Percentiles rank a stretch among this genome's conserved stretches.
These are phyloP conservation scores for Sesbania bispinosa DNA, from an alignment of 306 rosid species.

Conservation along the genomic window DNA sequence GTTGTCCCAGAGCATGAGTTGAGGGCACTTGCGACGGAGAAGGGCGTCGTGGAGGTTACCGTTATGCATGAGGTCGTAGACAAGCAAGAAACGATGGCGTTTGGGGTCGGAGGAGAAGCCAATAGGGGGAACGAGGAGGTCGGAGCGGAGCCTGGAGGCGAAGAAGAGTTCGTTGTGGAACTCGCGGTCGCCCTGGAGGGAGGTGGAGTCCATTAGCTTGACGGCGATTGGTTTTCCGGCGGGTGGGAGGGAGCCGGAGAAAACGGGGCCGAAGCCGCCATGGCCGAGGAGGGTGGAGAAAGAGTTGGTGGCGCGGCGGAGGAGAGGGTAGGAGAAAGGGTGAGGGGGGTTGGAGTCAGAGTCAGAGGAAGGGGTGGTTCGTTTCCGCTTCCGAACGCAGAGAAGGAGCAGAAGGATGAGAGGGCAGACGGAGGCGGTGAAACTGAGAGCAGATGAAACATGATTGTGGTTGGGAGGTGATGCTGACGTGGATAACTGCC, in stretches of 20 bases:
- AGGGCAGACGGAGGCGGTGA: conserved; percentile 41
- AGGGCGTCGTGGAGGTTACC: conserved; percentile 87
- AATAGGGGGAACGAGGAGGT: conserved; percentile 43
- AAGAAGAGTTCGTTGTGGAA: conserved; percentile 91
- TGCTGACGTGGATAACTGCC: conserved; percentile 30
- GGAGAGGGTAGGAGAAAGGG: conserved; percentile 62
- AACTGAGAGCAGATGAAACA: no score
- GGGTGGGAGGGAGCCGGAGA: conserved; percentile 49
- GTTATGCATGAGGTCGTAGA: conserved; percentile 66
- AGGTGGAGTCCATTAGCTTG: conserved; percentile 80
- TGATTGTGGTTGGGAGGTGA: background rate
- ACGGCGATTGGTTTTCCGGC: conserved; percentile 61
- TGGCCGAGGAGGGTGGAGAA: conserved; percentile 87
- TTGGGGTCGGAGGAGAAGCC: conserved; percentile 76
- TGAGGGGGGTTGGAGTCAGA: conserved; percentile 61
- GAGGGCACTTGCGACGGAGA: conserved; percentile 44
- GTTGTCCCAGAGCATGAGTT: conserved; percentile 58
- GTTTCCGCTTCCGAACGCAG: conserved; percentile 53
- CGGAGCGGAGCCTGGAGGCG: conserved; percentile 57
- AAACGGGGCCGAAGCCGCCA: conserved; percentile 91
- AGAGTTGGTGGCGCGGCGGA: conserved; percentile 84
- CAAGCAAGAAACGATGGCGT: conserved; percentile 66
- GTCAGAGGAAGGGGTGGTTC: conserved; percentile 62
- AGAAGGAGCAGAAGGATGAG: conserved; percentile 47
- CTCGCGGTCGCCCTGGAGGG: conserved; percentile 88